Conservation (phyloP, 78 protist genomes). For the Isochrysis galbana region DNA sequence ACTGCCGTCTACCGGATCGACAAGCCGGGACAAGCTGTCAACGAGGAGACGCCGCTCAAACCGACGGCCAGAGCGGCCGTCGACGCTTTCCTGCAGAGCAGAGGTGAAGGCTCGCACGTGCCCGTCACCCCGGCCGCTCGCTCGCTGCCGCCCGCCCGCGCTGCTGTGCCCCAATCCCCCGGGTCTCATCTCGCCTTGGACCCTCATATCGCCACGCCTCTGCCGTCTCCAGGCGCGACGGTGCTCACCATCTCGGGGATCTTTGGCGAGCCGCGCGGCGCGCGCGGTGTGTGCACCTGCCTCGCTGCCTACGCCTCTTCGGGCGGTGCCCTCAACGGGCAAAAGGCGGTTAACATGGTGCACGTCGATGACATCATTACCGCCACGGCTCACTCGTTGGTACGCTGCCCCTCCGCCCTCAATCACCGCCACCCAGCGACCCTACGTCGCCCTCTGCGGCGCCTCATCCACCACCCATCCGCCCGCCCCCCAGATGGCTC, state of each 20-base stretch:
- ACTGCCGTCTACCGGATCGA: not conserved
- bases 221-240: too few species aligned
- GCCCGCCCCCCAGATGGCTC: not conserved
- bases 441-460: not conserved
- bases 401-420: not conserved
- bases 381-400: not conserved
- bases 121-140: too few species aligned
- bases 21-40: not conserved
- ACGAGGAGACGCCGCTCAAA: not conserved
- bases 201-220: too few species aligned
- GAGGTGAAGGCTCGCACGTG: too few species aligned
- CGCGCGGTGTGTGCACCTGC: not conserved
- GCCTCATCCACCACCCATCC: not conserved
- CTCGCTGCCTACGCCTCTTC: not conserved
- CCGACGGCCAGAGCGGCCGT: not conserved
- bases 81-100: not conserved
- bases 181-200: too few species aligned
- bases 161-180: too few species aligned
- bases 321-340: not conserved
- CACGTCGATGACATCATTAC: constrained; percentile 26
- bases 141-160: too few species aligned
- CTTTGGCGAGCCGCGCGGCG: not conserved
- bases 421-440: not conserved
- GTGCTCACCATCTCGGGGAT: not conserved
- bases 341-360: not conserved